Evolutionary conservation across 139 green algal genomes (phyloP), one percentile per base, ranked within the genome.

Genomic region (Eudorina sp.): DNA sequence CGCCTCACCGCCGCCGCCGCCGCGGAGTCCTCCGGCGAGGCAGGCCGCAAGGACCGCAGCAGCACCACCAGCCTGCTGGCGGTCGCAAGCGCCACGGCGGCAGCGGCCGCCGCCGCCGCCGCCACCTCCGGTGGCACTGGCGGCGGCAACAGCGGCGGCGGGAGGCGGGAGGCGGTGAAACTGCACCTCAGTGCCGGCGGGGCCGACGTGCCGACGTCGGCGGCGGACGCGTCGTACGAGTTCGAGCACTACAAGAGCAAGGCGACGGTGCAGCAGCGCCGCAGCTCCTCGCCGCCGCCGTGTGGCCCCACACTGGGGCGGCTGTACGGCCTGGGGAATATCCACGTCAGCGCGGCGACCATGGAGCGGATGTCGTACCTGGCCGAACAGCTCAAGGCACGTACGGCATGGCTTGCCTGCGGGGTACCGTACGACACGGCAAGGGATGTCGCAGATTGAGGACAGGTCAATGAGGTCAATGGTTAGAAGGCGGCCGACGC

Each of bases 341-440:
- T 41, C 9, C 73, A 29, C 29, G 45, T 75, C 29, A 76, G 58
- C n/a, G 23, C 40, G 21, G 40, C 31, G 9, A 45, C 79, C 1
- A 29, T 76, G 40, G 58, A 58, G 58, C 60, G 80, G 16, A 31
- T 86, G 41, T 19, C n/a, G 27, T 34, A 36, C n/a, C 80, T 86
- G 62, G 62, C 80, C 29, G 14, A 64, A 2, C 62, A 86, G 62
- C 45, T 86, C 53, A 27, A 86, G 80, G 80, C 78, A 38, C 11
- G 48, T 76, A 11, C n/a, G n/a, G n/a, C n/a, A n/a, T n/a, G n/a
- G n/a, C n/a, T n/a, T n/a, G n/a, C n/a, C n/a, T n/a, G n/a, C n/a
- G n/a, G n/a, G n/a, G n/a, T n/a, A n/a, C n/a, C n/a, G n/a, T n/a
- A n/a, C n/a, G n/a, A n/a, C n/a, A n/a, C n/a, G n/a, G n/a, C n/a